A percentile compares a stretch with the other conserved stretches of the same genome.
These are phyloP conservation scores for Colletotrichum cuscutae DNA, from an alignment of 2,329 filamentous ascomycete species.

Conservation along the genomic window DNA sequence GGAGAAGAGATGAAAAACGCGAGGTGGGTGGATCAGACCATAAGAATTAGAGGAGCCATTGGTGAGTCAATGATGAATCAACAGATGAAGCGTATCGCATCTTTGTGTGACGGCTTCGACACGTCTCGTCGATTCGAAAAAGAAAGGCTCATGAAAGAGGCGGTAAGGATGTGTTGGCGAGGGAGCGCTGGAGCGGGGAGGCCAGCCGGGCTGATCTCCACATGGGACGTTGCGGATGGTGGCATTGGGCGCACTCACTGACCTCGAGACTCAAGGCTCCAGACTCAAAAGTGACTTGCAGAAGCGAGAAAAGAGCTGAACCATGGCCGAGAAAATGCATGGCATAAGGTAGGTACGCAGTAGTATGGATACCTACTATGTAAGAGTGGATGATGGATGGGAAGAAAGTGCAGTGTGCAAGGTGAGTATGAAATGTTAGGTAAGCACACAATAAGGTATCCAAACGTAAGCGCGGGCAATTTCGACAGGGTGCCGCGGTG, in stretches of 20 bases:
- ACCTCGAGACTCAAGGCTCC: not conserved
- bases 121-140: slow-evolving; percentile 4
- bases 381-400: not conserved
- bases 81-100: not conserved
- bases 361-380: not conserved
- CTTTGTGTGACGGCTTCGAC: not conserved
- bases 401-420: not conserved
- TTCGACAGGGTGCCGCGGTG: not conserved
- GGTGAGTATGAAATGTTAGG: not conserved
- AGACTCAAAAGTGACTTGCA: too few relatives aligned
- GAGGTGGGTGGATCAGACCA: not conserved
- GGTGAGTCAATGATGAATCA: not conserved
- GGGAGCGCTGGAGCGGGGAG: slow-evolving; percentile 8
- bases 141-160: slow-evolving; percentile 9
- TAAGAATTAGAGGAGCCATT: not conserved
- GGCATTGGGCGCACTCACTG: not conserved
- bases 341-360: not conserved
- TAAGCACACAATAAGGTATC: not conserved
- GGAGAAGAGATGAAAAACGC: not conserved
- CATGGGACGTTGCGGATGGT: not conserved
- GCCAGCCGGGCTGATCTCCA: slow-evolving; percentile 10
- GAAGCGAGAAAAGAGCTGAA: too few relatives aligned
- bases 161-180: slow-evolving; percentile 30
- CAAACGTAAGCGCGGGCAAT: not conserved
- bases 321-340: too few relatives aligned